Conservation (phyloP, 2,329 filamentous ascomycete species). For the Penicillium thymicola region DNA sequence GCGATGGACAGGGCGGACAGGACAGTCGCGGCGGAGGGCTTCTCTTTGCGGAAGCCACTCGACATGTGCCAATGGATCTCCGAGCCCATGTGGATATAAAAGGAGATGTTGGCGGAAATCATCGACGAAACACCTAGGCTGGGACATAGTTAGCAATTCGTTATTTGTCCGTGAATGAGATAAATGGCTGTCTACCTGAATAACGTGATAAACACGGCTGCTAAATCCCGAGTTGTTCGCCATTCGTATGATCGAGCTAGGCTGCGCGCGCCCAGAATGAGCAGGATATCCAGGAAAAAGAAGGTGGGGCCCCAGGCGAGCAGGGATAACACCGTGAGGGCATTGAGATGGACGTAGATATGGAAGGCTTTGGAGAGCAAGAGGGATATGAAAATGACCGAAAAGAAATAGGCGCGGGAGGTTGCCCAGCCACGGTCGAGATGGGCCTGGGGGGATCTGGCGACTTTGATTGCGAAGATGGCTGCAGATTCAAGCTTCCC, state of each 20-base stretch:
- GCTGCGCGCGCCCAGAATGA: conserved; percentile 11
- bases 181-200: conserved; percentile 5
- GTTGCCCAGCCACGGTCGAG: conserved; percentile 7
- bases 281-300: conserved; percentile 11
- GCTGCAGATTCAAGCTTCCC: neutral
- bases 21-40: conserved; percentile 8
- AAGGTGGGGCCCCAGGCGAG: conserved; percentile 14
- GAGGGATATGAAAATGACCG: conserved; percentile 14
- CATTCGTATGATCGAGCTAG: conserved; percentile 12
- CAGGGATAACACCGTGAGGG: conserved; percentile 1
- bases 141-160: neutral
- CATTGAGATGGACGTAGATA: conserved; percentile 5
- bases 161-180: neutral
- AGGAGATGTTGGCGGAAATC: conserved; percentile 20
- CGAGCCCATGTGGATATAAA: conserved; percentile 17
- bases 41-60: conserved; percentile 11
- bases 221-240: conserved; percentile 3
- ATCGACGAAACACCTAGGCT: conserved; percentile 15
- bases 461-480: conserved; percentile 1
- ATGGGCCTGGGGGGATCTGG: conserved; percentile 11
- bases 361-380: conserved; percentile 13
- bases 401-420: conserved; percentile 12
- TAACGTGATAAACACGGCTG: conserved; percentile 1
- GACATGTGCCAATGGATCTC: conserved; percentile 26
- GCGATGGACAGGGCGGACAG: conserved; percentile 14